These are phyloP conservation scores for Pontederia crassipes DNA, from an alignment of 176 grass and related monocot species.

Conservation along the genomic window DNA sequence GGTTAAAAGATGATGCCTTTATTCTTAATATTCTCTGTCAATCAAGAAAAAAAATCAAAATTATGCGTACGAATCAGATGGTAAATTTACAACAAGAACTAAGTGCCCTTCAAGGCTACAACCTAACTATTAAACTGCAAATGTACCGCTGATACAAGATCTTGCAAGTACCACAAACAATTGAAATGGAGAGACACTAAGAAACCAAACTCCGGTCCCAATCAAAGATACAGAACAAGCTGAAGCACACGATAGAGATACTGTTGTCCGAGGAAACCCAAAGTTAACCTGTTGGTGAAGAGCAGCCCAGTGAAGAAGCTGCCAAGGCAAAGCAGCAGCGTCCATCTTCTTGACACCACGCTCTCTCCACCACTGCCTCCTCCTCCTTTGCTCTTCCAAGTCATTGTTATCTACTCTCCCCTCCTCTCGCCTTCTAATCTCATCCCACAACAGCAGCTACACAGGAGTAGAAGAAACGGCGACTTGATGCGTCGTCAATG, in stretches of 20 bases:
- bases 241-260: background rate
- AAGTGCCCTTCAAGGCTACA: no score
- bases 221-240: background rate
- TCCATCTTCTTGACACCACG: slow-evolving; percentile 40
- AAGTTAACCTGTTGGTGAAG: slow-evolving; percentile 67
- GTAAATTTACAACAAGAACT: no score
- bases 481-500: no score
- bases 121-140: no score
- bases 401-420: slow-evolving; percentile 9
- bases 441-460: background rate
- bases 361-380: slow-evolving; percentile 28
- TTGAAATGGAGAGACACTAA: no score
- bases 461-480: no score
- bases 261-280: background rate
- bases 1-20: no score
- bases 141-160: no score
- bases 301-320: slow-evolving; percentile 80
- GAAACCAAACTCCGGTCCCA: background rate
- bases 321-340: slow-evolving; percentile 72
- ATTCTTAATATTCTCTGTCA: no score
- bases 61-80: no score
- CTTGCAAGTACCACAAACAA: no score
- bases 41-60: no score
- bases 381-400: slow-evolving; percentile 7
- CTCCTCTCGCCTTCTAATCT: slow-evolving; percentile 5